Percentiles rank a stretch among this genome's conserved stretches.
Conservation (phyloP, 192 early-diverging fungal genomes). For the Coemansia sp. region DNA sequence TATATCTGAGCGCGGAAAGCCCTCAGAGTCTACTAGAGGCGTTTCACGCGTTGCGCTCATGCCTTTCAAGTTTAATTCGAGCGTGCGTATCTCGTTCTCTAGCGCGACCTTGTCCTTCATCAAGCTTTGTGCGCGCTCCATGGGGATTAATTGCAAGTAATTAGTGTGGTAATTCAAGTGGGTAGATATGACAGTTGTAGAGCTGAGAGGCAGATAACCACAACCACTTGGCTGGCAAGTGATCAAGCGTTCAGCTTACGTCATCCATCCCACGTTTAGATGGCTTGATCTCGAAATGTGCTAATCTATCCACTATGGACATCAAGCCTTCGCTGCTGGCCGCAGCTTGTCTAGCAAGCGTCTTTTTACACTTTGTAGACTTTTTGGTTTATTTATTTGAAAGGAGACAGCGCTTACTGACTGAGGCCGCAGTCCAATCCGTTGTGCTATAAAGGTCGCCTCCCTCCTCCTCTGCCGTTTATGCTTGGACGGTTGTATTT, state of each 20-base stretch:
- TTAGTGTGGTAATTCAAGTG: neutral
- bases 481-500: neutral
- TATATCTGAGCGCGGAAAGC: constrained; percentile 72
- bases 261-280: neutral
- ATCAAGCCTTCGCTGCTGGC: neutral
- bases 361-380: neutral
- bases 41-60: constrained; percentile 59
- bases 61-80: constrained; percentile 21
- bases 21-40: constrained; percentile 60
- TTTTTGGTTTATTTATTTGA: neutral
- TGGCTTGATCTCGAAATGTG: too few relatives aligned
- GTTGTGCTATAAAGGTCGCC: neutral
- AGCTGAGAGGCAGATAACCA: neutral
- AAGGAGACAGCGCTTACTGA: neutral
- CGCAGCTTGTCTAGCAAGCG: too few relatives aligned
- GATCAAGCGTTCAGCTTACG: neutral
- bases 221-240: neutral
- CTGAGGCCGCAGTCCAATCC: neutral
- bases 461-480: neutral
- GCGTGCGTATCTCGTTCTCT: constrained; percentile 36
- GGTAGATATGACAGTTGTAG: neutral
- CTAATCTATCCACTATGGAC: too few relatives aligned
- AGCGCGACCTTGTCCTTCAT: constrained; percentile 35
- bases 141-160: neutral
- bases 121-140: constrained; percentile 39